Evolutionary conservation across 495 filamentous ascomycete genomes (phyloP).

Genomic region (Niebla homalea): DNA sequence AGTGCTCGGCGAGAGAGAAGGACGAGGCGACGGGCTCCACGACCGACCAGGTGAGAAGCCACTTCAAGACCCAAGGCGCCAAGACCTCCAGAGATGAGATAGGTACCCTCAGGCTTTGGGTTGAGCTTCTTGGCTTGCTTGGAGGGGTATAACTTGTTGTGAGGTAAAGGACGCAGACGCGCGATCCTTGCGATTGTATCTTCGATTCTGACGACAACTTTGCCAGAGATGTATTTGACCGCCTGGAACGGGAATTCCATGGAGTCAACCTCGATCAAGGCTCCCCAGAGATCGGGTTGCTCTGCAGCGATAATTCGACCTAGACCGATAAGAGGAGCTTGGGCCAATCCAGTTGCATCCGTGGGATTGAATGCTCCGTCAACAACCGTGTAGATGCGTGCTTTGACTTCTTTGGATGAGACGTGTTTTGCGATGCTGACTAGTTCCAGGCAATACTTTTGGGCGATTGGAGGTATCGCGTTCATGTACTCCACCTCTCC

Average conservation of each 20-base stretch:
- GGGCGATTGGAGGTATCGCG: slow-evolving; percentile 17
- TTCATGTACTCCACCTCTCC: slow-evolving; percentile 8
- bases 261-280: slow-evolving; percentile 22
- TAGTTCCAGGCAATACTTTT: slow-evolving; percentile 14
- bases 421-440: slow-evolving; percentile 20
- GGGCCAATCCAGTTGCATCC: slow-evolving; percentile 21
- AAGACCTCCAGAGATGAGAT: slow-evolving; percentile 34
- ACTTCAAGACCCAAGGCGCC: slow-evolving; percentile 30
- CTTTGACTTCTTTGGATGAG: neutral
- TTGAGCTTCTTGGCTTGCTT: slow-evolving; percentile 5
- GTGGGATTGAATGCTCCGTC: slow-evolving; percentile 6
- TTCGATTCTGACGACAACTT: slow-evolving; percentile 32
- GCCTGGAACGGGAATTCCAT: slow-evolving; percentile 18
- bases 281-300: slow-evolving; percentile 27
- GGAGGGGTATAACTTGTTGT: slow-evolving; percentile 1
- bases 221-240: slow-evolving; percentile 24
- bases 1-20: slow-evolving; percentile 27
- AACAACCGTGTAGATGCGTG: slow-evolving; percentile 22
- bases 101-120: slow-evolving; percentile 28
- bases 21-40: slow-evolving; percentile 29
- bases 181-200: slow-evolving; percentile 28
- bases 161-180: slow-evolving; percentile 22
- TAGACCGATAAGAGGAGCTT: slow-evolving; percentile 25
- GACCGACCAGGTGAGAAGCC: slow-evolving; percentile 23
- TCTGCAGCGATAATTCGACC: slow-evolving; percentile 27